Evolutionary conservation across 2,329 filamentous ascomycete species (phyloP).

Genomic region (Colletotrichum abscissum): DNA sequence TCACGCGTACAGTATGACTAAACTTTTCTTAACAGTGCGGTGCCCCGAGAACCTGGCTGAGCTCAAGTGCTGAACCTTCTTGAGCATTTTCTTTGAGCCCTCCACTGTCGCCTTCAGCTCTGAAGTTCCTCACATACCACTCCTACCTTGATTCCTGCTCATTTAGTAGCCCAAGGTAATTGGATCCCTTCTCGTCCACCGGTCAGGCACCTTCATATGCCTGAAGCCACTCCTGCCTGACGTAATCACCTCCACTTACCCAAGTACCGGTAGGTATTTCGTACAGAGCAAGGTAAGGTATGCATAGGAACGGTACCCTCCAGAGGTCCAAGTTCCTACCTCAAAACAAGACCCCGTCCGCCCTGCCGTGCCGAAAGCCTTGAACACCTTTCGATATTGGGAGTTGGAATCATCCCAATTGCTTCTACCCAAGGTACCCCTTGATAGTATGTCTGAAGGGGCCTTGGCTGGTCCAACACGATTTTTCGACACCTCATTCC

Average conservation of each 20-base stretch:
- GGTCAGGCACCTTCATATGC: too few relatives aligned
- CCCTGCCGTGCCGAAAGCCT: not conserved
- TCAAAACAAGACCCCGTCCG: too few relatives aligned
- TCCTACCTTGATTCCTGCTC: too few relatives aligned
- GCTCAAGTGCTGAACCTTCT: not conserved
- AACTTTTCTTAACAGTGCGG: not conserved
- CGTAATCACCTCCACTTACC: too few relatives aligned
- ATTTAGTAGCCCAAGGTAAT: too few relatives aligned
- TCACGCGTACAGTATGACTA: constrained; percentile 12
- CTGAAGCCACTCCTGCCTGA: too few relatives aligned
- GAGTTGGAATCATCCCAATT: not conserved
- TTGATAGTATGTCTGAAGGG: not conserved
- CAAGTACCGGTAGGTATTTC: too few relatives aligned
- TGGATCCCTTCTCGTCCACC: too few relatives aligned
- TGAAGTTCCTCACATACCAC: too few relatives aligned
- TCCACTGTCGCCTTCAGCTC: not conserved
- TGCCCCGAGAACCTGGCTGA: not conserved
- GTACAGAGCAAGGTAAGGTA: too few relatives aligned
- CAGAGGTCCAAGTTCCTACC: too few relatives aligned
- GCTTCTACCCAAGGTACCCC: not conserved
- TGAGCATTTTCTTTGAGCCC: not conserved
- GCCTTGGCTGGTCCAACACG: not conserved
- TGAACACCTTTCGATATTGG: not conserved
- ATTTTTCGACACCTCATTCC: not conserved
- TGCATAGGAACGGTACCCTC: too few relatives aligned